phyloP scores from a whole-genome alignment of 2,329 filamentous ascomycete genomes.

The Cytospora chrysosperma region DNA sequence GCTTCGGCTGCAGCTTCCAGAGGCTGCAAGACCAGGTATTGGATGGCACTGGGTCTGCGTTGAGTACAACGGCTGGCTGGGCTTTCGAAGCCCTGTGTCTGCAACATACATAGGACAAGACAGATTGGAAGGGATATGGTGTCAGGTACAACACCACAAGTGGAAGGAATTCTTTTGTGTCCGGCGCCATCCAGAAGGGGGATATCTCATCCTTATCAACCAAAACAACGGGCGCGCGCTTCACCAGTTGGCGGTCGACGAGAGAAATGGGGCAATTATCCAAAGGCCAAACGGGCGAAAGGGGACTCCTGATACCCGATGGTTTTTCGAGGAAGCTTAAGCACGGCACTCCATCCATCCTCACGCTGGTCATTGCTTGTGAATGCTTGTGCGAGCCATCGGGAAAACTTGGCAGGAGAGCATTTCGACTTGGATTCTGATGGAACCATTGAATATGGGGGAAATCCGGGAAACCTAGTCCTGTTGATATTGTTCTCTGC shows the following conservation, averaged over 20 bases:
- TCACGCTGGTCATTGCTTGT: too few species aligned
- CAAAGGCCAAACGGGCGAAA: accelerated
- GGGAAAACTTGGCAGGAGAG: too few species aligned
- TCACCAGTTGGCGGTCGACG: neutral
- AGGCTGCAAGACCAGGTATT: neutral
- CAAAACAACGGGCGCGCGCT: accelerated
- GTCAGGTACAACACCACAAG: neutral
- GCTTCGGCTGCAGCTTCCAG: neutral
- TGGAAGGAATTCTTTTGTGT: neutral
- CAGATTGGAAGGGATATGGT: neutral
- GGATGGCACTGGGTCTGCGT: slow-evolving; percentile 14
- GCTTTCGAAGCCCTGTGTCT: slow-evolving; percentile 11
- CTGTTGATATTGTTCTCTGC: too few species aligned
- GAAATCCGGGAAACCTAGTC: too few species aligned
- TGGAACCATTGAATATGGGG: too few species aligned
- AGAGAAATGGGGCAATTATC: neutral
- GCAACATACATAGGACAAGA: neutral
- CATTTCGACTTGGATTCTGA: too few species aligned
- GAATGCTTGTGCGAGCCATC: too few species aligned
- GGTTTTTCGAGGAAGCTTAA: slow-evolving; percentile 1
- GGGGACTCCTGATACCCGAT: neutral
- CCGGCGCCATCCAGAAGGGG: neutral
- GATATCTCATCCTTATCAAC: neutral
- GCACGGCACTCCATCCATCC: neutral
- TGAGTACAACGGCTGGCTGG: neutral